Evolutionary conservation across 345 rosid genomes (phyloP).

Genomic region (Eucalyptus leucophloia): DNA sequence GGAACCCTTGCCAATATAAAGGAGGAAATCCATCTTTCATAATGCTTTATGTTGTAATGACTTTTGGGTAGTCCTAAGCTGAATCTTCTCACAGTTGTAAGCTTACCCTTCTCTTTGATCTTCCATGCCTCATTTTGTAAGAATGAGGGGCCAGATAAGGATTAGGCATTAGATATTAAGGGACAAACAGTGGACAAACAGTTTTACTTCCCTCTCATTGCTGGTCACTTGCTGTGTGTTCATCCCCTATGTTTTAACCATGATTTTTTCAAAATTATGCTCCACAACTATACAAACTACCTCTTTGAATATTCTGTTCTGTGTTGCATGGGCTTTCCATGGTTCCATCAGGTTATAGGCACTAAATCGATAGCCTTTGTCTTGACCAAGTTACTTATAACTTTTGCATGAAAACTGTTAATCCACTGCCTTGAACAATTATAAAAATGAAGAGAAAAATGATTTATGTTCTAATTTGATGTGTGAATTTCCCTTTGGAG

Average conservation of each 20-base stretch:
- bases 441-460: neutral
- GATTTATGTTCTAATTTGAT: neutral
- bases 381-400: neutral
- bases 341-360: neutral
- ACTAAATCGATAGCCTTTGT: neutral
- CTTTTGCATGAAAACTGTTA: neutral
- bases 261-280: neutral
- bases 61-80: neutral
- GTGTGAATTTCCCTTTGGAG: neutral
- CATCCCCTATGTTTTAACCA: neutral
- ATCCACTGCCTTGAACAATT: neutral
- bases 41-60: neutral
- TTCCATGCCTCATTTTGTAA: neutral
- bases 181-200: neutral
- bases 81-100: neutral
- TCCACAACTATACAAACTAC: neutral
- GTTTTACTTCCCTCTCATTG: neutral
- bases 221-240: neutral
- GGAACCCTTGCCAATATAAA: neutral
- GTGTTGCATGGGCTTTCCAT: neutral
- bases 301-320: neutral
- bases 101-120: neutral
- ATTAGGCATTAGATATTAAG: neutral
- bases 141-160: neutral
- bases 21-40: neutral